Base-by-base conservation (phyloP, 2,329 filamentous ascomycete genomes). In the Fusarium sp. region DNA sequence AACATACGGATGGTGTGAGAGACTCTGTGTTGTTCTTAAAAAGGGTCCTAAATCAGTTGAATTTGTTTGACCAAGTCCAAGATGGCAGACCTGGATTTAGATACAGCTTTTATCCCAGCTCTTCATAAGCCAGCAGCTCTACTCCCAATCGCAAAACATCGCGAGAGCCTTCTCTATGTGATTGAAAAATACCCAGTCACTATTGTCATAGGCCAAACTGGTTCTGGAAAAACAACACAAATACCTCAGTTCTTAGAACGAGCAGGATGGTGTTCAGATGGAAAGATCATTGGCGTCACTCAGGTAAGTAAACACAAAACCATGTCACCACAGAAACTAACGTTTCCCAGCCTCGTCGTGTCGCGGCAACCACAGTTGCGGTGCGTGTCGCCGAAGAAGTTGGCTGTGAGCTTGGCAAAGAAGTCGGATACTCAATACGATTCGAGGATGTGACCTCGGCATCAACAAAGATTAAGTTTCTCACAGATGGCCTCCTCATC, bases 201-300 rank as follows among this genome's bases (percentile, higher is more conserved):
- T 1, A 94, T 98, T 57, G 90, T 98, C 18, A 91, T 98, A 61
- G 96, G 96, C 13, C 95, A 98, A 80, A 98, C 96, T 3, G 96
- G 96, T 8, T 97, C 94, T 30, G 95, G 96, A 46, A 98, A 98
- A 83, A 97, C 95, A 3, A 98, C 96, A 0, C 96, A 98, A 80
- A 92, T 98, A 47, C 96, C 96, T 2, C 96, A 98, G 77, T 98
- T 93, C 77, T 88, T 98, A 18, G 92, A 97, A 65, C 88, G 93
- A 76, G 94, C 93, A 78, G 96, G 96, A 82, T 98, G 96, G 95
- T 96, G 94, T 80, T 87, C 88, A 33, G 89, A 95, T 79, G 94
- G 93, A 25, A 97, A 95, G 79, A 82, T 93, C 50, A 93, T 99
- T 75, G 96, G 91, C 25, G 88, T 98, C 47, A 98, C 96, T 21